Evolutionary conservation across 805 yeast genomes (phyloP).

Genomic region (Nakazawaea wyomingensis): DNA sequence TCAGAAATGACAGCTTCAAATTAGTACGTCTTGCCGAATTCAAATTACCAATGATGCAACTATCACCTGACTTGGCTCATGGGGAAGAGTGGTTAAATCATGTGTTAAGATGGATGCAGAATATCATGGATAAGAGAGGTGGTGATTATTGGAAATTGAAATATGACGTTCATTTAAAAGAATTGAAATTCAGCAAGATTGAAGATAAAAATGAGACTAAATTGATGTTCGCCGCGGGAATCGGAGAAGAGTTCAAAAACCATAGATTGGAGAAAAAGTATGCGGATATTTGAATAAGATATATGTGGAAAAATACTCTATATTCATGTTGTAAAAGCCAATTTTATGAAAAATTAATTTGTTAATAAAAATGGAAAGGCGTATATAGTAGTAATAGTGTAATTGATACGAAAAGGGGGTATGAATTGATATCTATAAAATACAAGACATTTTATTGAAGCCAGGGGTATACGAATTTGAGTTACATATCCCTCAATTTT

Average conservation of each 20-base stretch:
- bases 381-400: no score
- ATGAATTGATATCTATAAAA: no score
- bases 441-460: no score
- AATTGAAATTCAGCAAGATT: not conserved
- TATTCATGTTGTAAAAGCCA: no score
- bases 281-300: no score
- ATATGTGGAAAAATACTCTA: no score
- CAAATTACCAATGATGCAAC: not conserved
- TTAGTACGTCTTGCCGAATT: not conserved
- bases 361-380: no score
- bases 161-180: not conserved
- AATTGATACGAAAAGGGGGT: no score
- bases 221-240: not conserved
- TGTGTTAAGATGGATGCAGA: not conserved
- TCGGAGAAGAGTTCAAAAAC: not conserved
- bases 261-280: conserved; percentile 1
- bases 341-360: no score
- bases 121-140: not conserved
- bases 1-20: not conserved
- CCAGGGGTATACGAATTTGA: no score
- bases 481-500: no score
- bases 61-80: not conserved
- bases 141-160: conserved; percentile 7
- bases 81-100: conserved; percentile 8
- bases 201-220: not conserved